Evolutionary conservation across 495 filamentous ascomycete genomes (phyloP).

Genomic region (Tirmania nivea): DNA sequence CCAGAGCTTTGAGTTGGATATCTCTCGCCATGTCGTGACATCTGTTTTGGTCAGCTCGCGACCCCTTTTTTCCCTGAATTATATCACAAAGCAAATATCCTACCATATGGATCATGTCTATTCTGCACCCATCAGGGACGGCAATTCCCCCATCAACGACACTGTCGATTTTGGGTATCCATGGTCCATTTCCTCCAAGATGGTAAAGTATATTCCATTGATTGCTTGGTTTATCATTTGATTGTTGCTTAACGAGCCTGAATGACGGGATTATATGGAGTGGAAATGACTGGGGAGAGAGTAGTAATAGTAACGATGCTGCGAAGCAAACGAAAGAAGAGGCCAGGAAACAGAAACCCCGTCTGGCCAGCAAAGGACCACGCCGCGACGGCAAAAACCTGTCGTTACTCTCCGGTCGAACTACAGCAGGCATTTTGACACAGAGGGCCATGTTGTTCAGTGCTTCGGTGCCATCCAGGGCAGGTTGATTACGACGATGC

Average conservation of each 20-base stretch:
- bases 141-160: constrained; percentile 24
- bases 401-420: no score
- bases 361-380: no score
- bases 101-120: constrained; percentile 41
- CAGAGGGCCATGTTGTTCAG: no score
- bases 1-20: constrained; percentile 35
- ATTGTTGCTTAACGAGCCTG: background rate
- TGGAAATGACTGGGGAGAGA: background rate
- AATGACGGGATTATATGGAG: background rate
- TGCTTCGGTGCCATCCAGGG: no score
- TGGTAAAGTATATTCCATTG: constrained; percentile 36
- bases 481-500: no score
- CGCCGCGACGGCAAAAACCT: no score
- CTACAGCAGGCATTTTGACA: no score
- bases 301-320: background rate
- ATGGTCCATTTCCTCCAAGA: constrained; percentile 37
- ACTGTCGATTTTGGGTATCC: constrained; percentile 31
- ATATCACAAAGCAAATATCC: constrained; percentile 1
- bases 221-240: background rate
- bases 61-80: background rate
- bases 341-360: background rate
- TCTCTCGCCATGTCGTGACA: constrained; percentile 37
- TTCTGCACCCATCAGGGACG: constrained; percentile 26
- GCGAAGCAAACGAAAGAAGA: background rate
- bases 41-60: constrained; percentile 18